Conservation (phyloP, 495 filamentous ascomycete species). For the Podospora pseudocomata region DNA sequence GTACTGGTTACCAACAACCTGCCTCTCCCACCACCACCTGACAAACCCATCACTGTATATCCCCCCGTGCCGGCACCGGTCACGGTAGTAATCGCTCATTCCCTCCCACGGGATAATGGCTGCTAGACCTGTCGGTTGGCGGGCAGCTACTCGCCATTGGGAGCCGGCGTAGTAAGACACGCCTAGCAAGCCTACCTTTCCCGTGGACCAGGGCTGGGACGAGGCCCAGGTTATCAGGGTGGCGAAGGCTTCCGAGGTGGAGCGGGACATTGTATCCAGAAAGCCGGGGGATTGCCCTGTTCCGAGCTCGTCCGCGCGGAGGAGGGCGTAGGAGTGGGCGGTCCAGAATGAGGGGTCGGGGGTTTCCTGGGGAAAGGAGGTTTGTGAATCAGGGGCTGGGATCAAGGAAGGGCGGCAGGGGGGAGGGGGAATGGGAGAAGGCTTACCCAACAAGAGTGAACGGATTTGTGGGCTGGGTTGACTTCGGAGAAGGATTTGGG, state of each 20-base stretch:
- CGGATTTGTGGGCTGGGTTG: constrained; percentile 43
- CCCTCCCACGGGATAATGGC: constrained; percentile 66
- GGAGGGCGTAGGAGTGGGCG: constrained; percentile 55
- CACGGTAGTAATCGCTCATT: constrained; percentile 65
- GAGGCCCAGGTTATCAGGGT: constrained; percentile 64
- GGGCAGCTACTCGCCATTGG: constrained; percentile 63
- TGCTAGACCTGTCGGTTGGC: constrained; percentile 55
- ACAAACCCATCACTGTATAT: constrained; percentile 63
- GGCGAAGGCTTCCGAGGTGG: constrained; percentile 57
- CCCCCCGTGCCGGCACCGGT: constrained; percentile 61
- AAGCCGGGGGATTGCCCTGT: constrained; percentile 55
- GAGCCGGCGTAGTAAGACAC: constrained; percentile 59
- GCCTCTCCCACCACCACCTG: constrained; percentile 62
- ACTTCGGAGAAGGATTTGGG: constrained; percentile 41
- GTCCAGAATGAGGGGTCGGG: constrained; percentile 63
- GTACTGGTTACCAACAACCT: constrained; percentile 63
- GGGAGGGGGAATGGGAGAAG: no score
- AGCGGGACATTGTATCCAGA: constrained; percentile 58
- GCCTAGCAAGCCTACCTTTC: constrained; percentile 60
- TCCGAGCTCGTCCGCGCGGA: constrained; percentile 59
- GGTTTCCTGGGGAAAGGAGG: constrained; percentile 39
- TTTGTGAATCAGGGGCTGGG: no score
- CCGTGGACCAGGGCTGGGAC: constrained; percentile 57
- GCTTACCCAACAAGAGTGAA: constrained; percentile 54
- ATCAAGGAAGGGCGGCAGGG: no score